These are phyloP conservation scores for Hymenoscyphus fructigenus DNA, from an alignment of 2,329 filamentous ascomycete species.

Conservation along the genomic window DNA sequence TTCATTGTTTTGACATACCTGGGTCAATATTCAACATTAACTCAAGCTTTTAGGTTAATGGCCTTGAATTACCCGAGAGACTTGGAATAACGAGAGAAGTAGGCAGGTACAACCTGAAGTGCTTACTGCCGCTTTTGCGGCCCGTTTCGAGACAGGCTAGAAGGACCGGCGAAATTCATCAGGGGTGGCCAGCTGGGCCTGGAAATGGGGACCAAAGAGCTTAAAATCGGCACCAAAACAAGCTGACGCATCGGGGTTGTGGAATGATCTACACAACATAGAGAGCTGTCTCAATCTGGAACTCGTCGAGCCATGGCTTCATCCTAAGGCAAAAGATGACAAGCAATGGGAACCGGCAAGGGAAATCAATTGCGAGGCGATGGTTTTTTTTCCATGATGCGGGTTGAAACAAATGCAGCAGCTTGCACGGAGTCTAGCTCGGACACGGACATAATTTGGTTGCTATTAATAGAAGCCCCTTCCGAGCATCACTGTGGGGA, in stretches of 20 bases:
- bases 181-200: no score
- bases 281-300: not conserved
- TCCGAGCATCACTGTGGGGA: not conserved
- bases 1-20: no score
- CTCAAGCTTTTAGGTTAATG: no score
- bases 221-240: not conserved
- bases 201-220: not conserved
- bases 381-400: not conserved
- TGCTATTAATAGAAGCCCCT: slow-evolving; percentile 6
- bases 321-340: not conserved
- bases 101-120: no score
- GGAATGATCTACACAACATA: not conserved
- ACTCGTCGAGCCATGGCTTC: not conserved
- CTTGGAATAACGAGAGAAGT: no score
- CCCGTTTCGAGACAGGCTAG: no score
- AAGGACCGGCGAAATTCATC: no score
- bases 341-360: slow-evolving; percentile 5
- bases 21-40: no score
- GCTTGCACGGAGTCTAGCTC: not conserved
- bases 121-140: no score
- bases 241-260: not conserved
- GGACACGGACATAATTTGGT: not conserved
- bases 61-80: no score
- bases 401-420: not conserved
- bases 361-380: slow-evolving; percentile 11